Conservation (phyloP, 2,329 filamentous ascomycete genomes). For the Orbilia blumenaviensis region DNA sequence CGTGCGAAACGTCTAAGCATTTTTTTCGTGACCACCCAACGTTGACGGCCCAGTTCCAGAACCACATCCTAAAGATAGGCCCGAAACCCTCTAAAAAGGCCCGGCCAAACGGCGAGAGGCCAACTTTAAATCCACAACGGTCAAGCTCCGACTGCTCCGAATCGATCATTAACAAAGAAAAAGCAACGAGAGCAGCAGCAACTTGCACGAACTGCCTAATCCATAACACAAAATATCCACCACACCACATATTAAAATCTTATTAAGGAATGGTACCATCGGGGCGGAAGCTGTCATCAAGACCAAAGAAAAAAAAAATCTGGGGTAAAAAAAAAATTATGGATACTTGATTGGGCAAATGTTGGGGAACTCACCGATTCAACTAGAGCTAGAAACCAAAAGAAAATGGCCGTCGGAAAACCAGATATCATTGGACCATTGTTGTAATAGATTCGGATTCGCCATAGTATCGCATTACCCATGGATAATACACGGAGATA, state of each 20-base stretch:
- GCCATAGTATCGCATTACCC: not conserved
- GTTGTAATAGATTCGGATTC: not conserved
- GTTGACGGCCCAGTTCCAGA: conserved; percentile 9
- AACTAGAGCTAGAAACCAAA: not conserved
- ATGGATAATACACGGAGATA: not conserved
- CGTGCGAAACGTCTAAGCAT: too few species aligned
- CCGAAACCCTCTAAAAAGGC: conserved; percentile 18
- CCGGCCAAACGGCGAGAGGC: conserved; percentile 48
- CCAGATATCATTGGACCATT: not conserved
- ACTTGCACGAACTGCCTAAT: not conserved
- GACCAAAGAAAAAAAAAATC: not conserved
- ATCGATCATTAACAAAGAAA: not conserved
- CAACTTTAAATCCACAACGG: conserved; percentile 44
- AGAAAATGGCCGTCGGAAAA: conserved; percentile 46
- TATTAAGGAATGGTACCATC: not conserved
- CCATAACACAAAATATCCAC: not conserved
- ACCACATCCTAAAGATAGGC: not conserved
- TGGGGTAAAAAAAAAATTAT: conserved; percentile 8
- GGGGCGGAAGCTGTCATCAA: not conserved
- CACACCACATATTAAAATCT: not conserved
- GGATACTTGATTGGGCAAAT: not conserved
- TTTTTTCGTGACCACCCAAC: too few species aligned
- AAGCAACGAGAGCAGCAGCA: not conserved
- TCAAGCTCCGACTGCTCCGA: conserved; percentile 39
- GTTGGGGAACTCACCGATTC: conserved; percentile 3